phyloP scores from a whole-genome alignment of 257 asterid genomes.

The Solanum medicagineum region DNA sequence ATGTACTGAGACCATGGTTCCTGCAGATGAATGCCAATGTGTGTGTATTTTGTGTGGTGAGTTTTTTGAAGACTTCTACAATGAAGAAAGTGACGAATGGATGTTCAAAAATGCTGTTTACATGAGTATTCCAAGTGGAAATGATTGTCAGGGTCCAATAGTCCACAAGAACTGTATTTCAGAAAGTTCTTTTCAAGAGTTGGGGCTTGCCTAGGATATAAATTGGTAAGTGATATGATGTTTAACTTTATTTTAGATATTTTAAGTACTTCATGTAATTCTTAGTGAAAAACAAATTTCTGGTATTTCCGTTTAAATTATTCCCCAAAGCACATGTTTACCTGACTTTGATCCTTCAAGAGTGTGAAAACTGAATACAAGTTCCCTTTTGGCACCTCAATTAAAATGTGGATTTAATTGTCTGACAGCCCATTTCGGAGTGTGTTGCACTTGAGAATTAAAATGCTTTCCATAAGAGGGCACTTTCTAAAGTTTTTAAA shows the following conservation, averaged over 20 bases:
- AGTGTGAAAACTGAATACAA: background rate
- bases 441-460: background rate
- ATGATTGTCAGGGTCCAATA: slow-evolving; percentile 25
- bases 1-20: slow-evolving; percentile 46
- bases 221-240: slow-evolving; percentile 35
- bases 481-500: background rate
- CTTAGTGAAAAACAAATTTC: background rate
- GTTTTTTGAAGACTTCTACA: slow-evolving; percentile 67
- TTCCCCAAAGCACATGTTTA: background rate
- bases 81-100: slow-evolving; percentile 54
- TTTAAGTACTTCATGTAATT: background rate
- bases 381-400: background rate
- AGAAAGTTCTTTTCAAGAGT: slow-evolving; percentile 26
- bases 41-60: slow-evolving; percentile 78
- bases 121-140: slow-evolving; percentile 20
- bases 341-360: background rate
- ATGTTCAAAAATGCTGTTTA: slow-evolving; percentile 74
- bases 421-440: background rate
- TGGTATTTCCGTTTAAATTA: background rate
- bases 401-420: background rate
- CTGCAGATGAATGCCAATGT: slow-evolving; percentile 81
- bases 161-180: slow-evolving; percentile 66
- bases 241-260: background rate
- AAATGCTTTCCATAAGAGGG: background rate
- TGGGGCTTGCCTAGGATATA: slow-evolving; percentile 30